A percentile compares a stretch with the other conserved stretches of the same genome.
Evolutionary conservation across 2,329 filamentous ascomycete genomes (phyloP).

Genomic region (Monilinia polystroma): DNA sequence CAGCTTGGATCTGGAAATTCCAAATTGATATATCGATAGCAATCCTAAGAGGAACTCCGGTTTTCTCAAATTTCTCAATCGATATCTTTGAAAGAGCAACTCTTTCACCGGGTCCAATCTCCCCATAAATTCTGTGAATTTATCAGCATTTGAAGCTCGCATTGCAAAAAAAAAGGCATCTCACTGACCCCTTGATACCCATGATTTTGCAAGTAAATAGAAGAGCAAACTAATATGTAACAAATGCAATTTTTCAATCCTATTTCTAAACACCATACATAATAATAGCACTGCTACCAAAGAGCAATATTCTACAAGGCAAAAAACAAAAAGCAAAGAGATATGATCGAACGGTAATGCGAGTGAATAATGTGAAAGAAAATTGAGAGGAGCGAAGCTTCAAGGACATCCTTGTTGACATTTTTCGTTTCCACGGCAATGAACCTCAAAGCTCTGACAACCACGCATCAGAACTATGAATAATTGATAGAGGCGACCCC

Average conservation of each 20-base stretch:
- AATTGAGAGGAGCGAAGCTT: neutral
- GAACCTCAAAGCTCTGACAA: neutral
- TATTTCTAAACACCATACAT: constrained; percentile 19
- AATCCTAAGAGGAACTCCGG: constrained; percentile 72
- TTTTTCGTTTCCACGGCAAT: constrained; percentile 15
- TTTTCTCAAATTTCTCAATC: constrained; percentile 69
- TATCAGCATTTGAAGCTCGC: constrained; percentile 7
- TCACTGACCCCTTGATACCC: constrained; percentile 63
- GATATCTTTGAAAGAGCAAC: constrained; percentile 81
- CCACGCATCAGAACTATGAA: constrained; percentile 11
- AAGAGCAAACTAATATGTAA: constrained; percentile 5
- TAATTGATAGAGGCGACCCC: constrained; percentile 12
- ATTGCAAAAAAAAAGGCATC: neutral
- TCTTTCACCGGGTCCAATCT: constrained; percentile 78
- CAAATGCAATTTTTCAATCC: neutral
- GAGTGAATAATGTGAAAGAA: constrained; percentile 7
- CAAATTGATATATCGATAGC: constrained; percentile 96
- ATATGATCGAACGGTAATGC: neutral
- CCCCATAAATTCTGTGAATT: constrained; percentile 74
- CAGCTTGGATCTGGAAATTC: constrained; percentile 90
- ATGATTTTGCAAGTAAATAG: constrained; percentile 44
- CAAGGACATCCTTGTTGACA: constrained; percentile 12
- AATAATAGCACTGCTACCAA: constrained; percentile 20
- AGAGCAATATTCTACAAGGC: neutral
- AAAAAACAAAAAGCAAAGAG: neutral